Percentiles rank a stretch among this genome's conserved stretches.
Evolutionary conservation across 345 rosid species (phyloP).

Genomic region (Pugionium cornutum): DNA sequence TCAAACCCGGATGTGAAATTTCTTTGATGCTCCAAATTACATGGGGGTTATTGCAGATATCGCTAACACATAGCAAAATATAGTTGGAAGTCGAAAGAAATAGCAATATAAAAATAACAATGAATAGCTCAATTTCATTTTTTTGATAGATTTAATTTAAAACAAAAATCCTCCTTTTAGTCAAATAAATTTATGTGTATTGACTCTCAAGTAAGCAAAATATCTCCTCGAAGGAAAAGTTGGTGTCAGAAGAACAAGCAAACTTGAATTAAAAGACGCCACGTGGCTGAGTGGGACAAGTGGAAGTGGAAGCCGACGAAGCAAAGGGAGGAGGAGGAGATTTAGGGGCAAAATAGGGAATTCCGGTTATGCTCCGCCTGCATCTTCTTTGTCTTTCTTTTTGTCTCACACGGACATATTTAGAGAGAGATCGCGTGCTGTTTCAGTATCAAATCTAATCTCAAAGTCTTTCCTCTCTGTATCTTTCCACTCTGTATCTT

Average conservation of each 20-base stretch:
- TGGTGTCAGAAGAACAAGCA: not conserved
- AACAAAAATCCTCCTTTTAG: too few relatives aligned
- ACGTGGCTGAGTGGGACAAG: constrained; percentile 35
- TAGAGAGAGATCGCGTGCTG: constrained; percentile 38
- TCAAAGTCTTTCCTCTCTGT: constrained; percentile 27
- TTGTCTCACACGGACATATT: constrained; percentile 37
- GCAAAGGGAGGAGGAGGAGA: not conserved
- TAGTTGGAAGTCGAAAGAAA: too few relatives aligned
- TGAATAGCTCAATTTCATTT: too few relatives aligned
- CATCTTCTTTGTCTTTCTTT: constrained; percentile 39
- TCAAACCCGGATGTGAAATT: constrained; percentile 51
- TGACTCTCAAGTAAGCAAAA: too few relatives aligned
- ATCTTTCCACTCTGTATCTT: constrained; percentile 39
- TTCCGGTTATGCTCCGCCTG: not conserved
- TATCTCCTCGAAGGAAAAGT: too few relatives aligned
- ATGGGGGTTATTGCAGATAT: constrained; percentile 50
- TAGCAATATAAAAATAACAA: too few relatives aligned
- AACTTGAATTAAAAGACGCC: constrained; percentile 5
- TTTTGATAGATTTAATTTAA: too few relatives aligned
- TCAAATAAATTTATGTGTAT: not conserved
- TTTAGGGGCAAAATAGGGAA: constrained; percentile 33
- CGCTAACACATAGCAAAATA: too few relatives aligned
- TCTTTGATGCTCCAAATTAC: constrained; percentile 59
- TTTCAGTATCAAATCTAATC: constrained; percentile 35
- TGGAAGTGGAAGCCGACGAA: constrained; percentile 33